Base-by-base conservation (phyloP, 176 grass and related monocot species). In the Zea luxurians region DNA sequence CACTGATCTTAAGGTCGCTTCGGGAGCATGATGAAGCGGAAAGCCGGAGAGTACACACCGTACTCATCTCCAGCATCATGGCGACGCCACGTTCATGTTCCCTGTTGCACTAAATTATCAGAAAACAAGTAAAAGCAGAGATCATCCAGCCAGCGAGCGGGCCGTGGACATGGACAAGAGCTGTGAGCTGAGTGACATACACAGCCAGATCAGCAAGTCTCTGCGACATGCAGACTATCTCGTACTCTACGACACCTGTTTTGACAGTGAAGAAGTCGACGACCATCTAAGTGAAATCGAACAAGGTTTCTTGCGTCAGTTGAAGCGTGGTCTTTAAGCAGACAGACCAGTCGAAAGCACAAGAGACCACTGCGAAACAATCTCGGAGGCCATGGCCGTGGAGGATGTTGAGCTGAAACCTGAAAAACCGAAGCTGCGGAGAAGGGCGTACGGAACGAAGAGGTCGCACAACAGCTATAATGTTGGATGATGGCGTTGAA, bases 51-150 rank as follows among this genome's bases (percentile, higher is more conserved):
- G 20, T 94, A 88, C 74, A 90, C 84, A 61, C 77, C 91, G 2
- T 97, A 83, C 79, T 87, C 85, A 38, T 92, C 89, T 79, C 89
- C 91, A 68, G 76, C 85, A 8, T 89, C 72, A 45, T 2, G 40
- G 38, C 1, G 66, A 83, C 2, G 82, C 68, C 2, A 82, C n/a
- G n/a, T n/a, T n/a, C n/a, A n/a, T n/a, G n/a, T n/a, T n/a, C n/a
- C n/a, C n/a, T n/a, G n/a, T n/a, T n/a, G n/a, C n/a, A n/a, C n/a
- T n/a, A n/a, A n/a, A n/a, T n/a, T n/a, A n/a, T n/a, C n/a, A n/a
- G n/a, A n/a, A n/a, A n/a, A n/a, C n/a, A n/a, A n/a, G n/a, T n/a
- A n/a, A 93, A 42, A 72, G 72, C 57, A n/a, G n/a, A n/a, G n/a
- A n/a, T n/a, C n/a, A n/a, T n/a, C n/a, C n/a, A n/a, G n/a, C n/a